These are phyloP conservation scores for Phytopythium sindhum DNA, from an alignment of 352 stramenopile genomes.

Conservation along the genomic window DNA sequence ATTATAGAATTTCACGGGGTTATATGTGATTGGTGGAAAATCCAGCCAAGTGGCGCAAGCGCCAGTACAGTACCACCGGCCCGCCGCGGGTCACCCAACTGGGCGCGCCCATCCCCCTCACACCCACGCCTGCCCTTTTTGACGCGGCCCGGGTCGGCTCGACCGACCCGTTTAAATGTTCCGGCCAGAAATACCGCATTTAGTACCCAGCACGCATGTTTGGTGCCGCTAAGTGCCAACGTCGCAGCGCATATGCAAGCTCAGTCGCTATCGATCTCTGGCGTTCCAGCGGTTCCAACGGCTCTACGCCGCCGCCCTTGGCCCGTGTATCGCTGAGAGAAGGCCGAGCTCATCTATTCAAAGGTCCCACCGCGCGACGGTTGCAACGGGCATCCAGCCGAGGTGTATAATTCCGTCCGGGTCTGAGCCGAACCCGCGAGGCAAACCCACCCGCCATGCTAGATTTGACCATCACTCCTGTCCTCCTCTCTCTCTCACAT, in stretches of 20 bases:
- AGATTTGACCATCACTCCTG: constrained; percentile 1
- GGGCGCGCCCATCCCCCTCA: background rate
- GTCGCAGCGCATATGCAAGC: too few species aligned
- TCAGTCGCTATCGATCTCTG: background rate
- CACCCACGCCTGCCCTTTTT: constrained; percentile 2
- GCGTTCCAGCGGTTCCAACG: background rate
- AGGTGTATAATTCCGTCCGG: background rate
- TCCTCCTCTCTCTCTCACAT: background rate
- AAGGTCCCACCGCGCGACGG: background rate
- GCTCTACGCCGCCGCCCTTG: background rate
- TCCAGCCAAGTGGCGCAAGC: constrained; percentile 1
- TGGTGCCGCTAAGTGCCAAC: too few species aligned
- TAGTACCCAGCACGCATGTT: too few species aligned
- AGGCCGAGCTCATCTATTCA: background rate
- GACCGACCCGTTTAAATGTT: background rate
- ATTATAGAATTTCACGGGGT: background rate
- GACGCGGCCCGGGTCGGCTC: background rate
- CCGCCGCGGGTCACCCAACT: constrained; percentile 2
- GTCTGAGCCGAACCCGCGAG: background rate
- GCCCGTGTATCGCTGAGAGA: background rate
- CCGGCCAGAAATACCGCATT: background rate
- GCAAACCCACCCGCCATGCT: background rate
- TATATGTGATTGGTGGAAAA: constrained; percentile 8
- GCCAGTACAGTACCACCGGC: background rate
- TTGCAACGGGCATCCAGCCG: background rate